These are phyloP conservation scores for Syzygium aromaticum DNA, from an alignment of 345 rosid genomes.

Conservation along the genomic window DNA sequence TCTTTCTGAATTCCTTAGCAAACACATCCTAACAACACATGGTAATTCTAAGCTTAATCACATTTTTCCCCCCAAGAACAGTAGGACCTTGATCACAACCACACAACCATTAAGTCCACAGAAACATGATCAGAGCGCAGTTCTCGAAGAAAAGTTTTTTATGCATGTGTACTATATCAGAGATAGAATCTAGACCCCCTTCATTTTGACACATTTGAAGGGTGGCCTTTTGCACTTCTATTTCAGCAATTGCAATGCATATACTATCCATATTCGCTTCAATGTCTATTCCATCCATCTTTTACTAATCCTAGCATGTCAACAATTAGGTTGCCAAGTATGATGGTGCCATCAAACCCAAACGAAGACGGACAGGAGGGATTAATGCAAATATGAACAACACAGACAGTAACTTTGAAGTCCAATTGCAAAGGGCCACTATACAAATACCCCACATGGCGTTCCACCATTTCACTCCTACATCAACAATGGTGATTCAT, in stretches of 20 bases:
- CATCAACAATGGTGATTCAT: not conserved
- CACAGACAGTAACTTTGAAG: not conserved
- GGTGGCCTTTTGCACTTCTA: not conserved
- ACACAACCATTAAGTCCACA: not conserved
- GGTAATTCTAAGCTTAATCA: not conserved
- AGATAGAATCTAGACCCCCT: not conserved
- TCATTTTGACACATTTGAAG: not conserved
- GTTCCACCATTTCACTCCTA: not conserved
- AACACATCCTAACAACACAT: not conserved
- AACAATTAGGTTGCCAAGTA: not conserved
- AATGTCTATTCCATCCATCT: not conserved
- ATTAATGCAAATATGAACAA: not conserved
- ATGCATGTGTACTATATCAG: not conserved
- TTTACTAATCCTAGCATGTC: not conserved
- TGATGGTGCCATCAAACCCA: not conserved
- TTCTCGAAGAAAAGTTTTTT: not conserved
- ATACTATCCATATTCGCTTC: not conserved
- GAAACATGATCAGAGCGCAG: not conserved
- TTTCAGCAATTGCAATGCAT: not conserved
- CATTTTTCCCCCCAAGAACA: not conserved
- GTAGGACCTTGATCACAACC: not conserved
- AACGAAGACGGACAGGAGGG: not conserved
- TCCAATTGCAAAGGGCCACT: not conserved
- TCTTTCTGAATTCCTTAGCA: not conserved
- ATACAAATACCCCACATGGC: not conserved